phyloP scores from a whole-genome alignment of 345 rosid genomes.

The Tarenaya hassleriana region DNA sequence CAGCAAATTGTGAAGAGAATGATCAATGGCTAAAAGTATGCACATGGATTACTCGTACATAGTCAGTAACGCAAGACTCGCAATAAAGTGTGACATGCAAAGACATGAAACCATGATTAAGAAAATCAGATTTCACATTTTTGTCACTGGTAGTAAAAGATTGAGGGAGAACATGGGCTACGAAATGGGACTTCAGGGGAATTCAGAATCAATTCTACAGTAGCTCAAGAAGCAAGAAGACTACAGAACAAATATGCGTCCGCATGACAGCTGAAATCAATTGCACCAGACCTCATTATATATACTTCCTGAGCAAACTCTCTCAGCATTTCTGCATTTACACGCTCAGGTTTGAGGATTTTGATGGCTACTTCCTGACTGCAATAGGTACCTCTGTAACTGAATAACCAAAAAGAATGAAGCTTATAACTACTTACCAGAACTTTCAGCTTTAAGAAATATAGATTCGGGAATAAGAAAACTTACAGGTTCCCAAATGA shows the following conservation, averaged over 20 bases:
- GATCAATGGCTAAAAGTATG: slow-evolving; percentile 6
- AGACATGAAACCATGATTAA: too few species aligned
- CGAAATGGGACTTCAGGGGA: too few species aligned
- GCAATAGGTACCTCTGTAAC: slow-evolving; percentile 77
- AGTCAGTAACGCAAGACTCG: not conserved
- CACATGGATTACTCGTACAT: slow-evolving; percentile 4
- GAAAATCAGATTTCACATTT: too few species aligned
- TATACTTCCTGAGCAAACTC: slow-evolving; percentile 95
- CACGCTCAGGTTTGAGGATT: slow-evolving; percentile 78
- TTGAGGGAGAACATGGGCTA: too few species aligned
- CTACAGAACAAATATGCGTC: too few species aligned
- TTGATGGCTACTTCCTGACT: slow-evolving; percentile 98
- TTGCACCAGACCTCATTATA: slow-evolving; percentile 73
- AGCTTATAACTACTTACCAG: slow-evolving; percentile 4
- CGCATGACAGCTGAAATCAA: too few species aligned
- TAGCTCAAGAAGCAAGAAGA: too few species aligned
- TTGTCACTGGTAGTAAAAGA: not conserved
- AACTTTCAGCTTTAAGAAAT: not conserved
- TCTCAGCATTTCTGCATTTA: slow-evolving; percentile 61
- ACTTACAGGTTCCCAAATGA: slow-evolving; percentile 87
- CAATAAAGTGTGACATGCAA: too few species aligned
- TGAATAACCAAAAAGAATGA: slow-evolving; percentile 28
- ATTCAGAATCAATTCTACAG: not conserved
- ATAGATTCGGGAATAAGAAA: slow-evolving; percentile 5
- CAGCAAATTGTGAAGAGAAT: not conserved